Evolutionary conservation across 2,329 filamentous ascomycete genomes (phyloP), one percentile per base, ranked within the genome.

Genomic region (Epichloe baconii): DNA sequence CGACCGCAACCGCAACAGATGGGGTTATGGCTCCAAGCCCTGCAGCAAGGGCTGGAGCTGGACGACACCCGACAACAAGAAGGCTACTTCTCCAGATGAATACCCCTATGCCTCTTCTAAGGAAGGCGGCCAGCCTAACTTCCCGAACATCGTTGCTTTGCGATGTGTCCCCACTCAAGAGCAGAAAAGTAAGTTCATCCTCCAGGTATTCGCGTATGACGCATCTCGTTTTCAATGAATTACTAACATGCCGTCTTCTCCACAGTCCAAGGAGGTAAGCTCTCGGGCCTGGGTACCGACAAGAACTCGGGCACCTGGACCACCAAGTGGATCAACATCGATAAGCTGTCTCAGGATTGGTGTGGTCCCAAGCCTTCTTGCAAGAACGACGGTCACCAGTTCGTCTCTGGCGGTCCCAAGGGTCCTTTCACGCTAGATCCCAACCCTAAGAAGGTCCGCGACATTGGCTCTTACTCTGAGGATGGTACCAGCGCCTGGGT

Each of bases 1-100:
- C 15, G 5, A 12, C 2, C 2, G 1, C 31, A 47, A 47, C 44
- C 44, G 44, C 44, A 19, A 14, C 0, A 47, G 19, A 37, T 48
- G 46, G 46, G 35, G 46, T 15, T 31, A 31, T 35, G 2, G 4
- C 12, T 15, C 26, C 26, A 38, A 41, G 14, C 36, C 36, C 35
- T 48, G 46, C 21, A 12, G 1, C 11, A 48, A 47, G 1, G 44
- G 19, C 17, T 47, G 44, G 44, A 4, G 26, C 35, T 47, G 44
- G 44, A 47, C 40, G 12, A 42, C 40, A n/a, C 40, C 40, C 40
- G 17, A 19, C 17, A 42, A 21, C 0, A 37, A 36, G 44, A 36
- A 47, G 44, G 46, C 46, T n/a, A 4, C 46, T 44, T 48, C 46
- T 17, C 46, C 46, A 23, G 46, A 48, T 14, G 46, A 48, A 38